Evolutionary conservation across 176 grass and related monocot genomes (phyloP).

Genomic region (bread wheat (Triticum aestivum)): IWGSC_CS_RefSeq_v2.1 NC_057796.1:305313325-305313824

Average conservation of each 20-base stretch:
- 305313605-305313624: neutral
- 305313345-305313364: conserved; percentile 39
- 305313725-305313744: conserved; percentile 53
- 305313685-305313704: conserved; percentile 53
- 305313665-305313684: conserved; percentile 91
- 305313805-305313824: conserved; percentile 77
- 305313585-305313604: neutral
- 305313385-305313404: conserved; percentile 65
- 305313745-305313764: conserved; percentile 58
- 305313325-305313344: conserved; percentile 27
- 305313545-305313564: neutral
- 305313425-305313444: neutral
- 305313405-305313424: conserved; percentile 61
- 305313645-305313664: conserved; percentile 64
- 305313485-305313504: neutral
- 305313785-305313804: conserved; percentile 79
- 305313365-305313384: conserved; percentile 53
- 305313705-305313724: conserved; percentile 42
- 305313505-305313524: neutral
- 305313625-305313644: neutral
- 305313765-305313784: conserved; percentile 70
- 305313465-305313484: neutral
- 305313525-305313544: neutral
- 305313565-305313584: conserved; percentile 13
- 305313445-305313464: conserved; percentile 19